phyloP scores from a whole-genome alignment of 1,139 yeast species.

The Candida albicans region DNA sequence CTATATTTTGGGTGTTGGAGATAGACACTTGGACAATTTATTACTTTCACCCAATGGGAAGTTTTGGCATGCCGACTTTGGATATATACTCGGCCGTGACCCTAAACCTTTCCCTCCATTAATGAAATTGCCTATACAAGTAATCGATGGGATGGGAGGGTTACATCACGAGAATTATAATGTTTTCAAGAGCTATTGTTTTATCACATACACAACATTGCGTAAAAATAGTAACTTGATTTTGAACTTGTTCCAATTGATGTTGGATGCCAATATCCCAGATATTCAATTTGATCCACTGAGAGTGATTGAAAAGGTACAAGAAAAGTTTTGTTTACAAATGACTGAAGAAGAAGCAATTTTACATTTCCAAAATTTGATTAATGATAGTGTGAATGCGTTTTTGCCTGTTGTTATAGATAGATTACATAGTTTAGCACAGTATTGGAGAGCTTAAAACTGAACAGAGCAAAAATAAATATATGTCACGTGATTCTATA shows the following conservation, averaged over 20 bases:
- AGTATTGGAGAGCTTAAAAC: slow-evolving; percentile 86
- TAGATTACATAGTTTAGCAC: slow-evolving; percentile 91
- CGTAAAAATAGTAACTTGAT: slow-evolving; percentile 89
- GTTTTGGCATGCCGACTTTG: slow-evolving; percentile 97
- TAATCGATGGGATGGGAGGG: slow-evolving; percentile 98
- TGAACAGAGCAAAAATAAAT: too few species aligned
- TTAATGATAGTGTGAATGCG: slow-evolving; percentile 92
- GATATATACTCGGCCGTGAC: slow-evolving; percentile 92
- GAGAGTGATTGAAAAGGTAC: slow-evolving; percentile 82
- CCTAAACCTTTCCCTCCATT: slow-evolving; percentile 98
- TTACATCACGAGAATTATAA: slow-evolving; percentile 79
- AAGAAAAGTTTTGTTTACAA: slow-evolving; percentile 90
- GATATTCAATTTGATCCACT: slow-evolving; percentile 74
- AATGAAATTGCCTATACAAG: slow-evolving; percentile 96
- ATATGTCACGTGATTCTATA: too few species aligned
- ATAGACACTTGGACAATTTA: slow-evolving; percentile 90
- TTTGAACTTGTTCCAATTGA: slow-evolving; percentile 84
- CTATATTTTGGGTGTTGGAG: slow-evolving; percentile 93
- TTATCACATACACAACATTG: slow-evolving; percentile 87
- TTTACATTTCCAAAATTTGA: slow-evolving; percentile 86
- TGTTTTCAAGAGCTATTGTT: slow-evolving; percentile 88
- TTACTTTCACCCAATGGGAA: slow-evolving; percentile 73
- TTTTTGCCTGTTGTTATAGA: slow-evolving; percentile 93
- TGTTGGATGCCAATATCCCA: slow-evolving; percentile 94
- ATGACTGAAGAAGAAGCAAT: slow-evolving; percentile 96